Evolutionary conservation across 2,329 filamentous ascomycete species (phyloP).

Genomic region (Sporothrix mexicana): DNA sequence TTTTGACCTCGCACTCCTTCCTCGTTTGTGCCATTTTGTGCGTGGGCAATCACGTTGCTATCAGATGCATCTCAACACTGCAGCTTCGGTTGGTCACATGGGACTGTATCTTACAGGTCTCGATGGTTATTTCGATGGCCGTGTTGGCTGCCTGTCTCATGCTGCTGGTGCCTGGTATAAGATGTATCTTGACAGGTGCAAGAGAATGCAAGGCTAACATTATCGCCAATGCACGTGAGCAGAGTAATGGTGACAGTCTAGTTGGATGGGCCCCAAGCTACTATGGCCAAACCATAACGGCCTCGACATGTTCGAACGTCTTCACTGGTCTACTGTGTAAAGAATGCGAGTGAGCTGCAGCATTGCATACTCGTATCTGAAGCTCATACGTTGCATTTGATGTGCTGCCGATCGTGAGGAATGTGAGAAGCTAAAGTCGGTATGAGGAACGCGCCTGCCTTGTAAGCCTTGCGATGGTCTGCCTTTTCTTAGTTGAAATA

Average conservation of each 20-base stretch:
- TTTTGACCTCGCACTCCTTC: background rate
- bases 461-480: background rate
- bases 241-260: background rate
- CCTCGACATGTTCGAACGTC: background rate
- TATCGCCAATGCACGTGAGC: background rate
- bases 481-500: background rate
- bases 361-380: background rate
- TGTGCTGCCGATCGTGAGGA: background rate
- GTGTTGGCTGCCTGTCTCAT: background rate
- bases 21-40: slow-evolving; percentile 3
- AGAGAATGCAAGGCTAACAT: too few species aligned
- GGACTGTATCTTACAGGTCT: background rate
- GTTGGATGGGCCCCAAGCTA: background rate
- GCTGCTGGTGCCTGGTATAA: slow-evolving; percentile 6
- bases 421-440: background rate
- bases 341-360: background rate
- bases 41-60: background rate
- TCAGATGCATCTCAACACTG: slow-evolving; percentile 14
- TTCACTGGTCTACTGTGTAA: too few species aligned
- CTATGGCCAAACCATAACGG: background rate
- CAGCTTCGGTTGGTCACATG: background rate
- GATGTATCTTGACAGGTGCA: too few species aligned
- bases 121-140: background rate
- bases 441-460: slow-evolving; percentile 1
- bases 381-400: background rate